Evolutionary conservation across 2,329 filamentous ascomycete species (phyloP), one percentile per base, ranked within the genome.

Genomic region (Penicillium polonicum): DNA sequence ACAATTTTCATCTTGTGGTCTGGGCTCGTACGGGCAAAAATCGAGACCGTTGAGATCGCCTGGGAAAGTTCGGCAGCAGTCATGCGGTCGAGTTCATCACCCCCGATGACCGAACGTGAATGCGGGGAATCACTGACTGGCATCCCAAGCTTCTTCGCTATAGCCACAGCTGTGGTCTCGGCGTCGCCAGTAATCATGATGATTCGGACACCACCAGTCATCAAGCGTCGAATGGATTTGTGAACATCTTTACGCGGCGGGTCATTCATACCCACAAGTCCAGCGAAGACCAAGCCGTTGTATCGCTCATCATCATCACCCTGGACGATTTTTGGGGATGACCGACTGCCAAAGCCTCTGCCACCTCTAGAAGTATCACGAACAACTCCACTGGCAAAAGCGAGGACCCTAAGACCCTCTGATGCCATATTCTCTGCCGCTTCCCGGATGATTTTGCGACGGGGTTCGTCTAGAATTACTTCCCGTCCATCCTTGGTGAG

Each of bases 161-260:
- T 97, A 0, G 94, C 94, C 45, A 97, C 82, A 2, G 94, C 94
- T 3, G 94, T 99, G 1, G 91, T 91, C 73, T 97, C 92, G 17
- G 94, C 91, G 74, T 99, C 94, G 58, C 94, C 94, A 10, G 94
- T 99, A 65, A 99, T 97, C 94, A 99, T 99, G 67, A 99, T 95
- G 48, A 99, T 91, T 74, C 92, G 94, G 61, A 99, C 94, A 39
- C 93, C 93, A 53, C 94, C 94, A 48, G 91, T 87, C 88, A 97
- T 93, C 55, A 99, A 80, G 60, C 89, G 88, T 65, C 91, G 85
- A 65, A 99, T 97, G 6, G 93, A 92, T 62, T 88, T 88, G 65
- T 91, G 89, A 9, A 99, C 94, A 43, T 92, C 92, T 64, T 92
- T 91, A 49, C 94, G 84, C 3, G 94, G 94, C 5, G 94, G 94